Evolutionary conservation across 768 basidiomycete genomes (phyloP).

Genomic region (Phylloporus sp.): DNA sequence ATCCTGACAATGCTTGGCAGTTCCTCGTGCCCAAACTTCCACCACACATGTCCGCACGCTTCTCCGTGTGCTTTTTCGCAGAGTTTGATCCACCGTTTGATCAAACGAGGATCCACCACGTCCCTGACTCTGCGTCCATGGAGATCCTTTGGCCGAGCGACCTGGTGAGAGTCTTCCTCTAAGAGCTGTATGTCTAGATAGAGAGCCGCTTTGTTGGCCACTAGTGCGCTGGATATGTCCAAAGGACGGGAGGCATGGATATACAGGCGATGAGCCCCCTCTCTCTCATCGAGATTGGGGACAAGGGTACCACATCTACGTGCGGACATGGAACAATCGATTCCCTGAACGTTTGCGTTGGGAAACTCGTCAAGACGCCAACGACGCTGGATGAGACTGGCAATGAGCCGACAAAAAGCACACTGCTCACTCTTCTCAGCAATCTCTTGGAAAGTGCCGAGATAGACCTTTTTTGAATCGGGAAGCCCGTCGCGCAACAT

Average conservation of each 20-base stretch:
- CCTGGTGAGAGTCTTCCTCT: constrained; percentile 14
- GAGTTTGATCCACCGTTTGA: constrained; percentile 16
- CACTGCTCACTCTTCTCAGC: constrained; percentile 5
- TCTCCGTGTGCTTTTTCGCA: constrained; percentile 18
- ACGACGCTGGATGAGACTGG: constrained; percentile 4
- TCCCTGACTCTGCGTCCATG: constrained; percentile 20
- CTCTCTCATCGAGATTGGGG: constrained; percentile 1
- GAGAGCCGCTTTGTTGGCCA: background rate
- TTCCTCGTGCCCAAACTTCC: constrained; percentile 2
- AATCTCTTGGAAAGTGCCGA: constrained; percentile 11
- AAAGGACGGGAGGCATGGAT: constrained; percentile 10
- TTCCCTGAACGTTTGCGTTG: constrained; percentile 3
- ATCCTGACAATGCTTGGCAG: constrained; percentile 12
- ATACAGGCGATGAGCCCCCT: constrained; percentile 10
- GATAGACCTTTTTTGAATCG: background rate
- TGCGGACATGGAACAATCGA: constrained; percentile 5
- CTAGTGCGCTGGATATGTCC: background rate
- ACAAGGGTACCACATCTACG: background rate
- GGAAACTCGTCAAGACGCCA: constrained; percentile 17
- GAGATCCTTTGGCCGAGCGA: constrained; percentile 12
- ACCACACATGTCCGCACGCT: constrained; percentile 9
- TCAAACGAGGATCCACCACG: constrained; percentile 3
- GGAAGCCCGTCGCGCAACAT: constrained; percentile 15
- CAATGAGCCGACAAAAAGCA: constrained; percentile 14
- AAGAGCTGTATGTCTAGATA: constrained; percentile 16